Evolutionary conservation across 495 filamentous ascomycete genomes (phyloP).

Genomic region (Friedmanniomyces simplex): DNA sequence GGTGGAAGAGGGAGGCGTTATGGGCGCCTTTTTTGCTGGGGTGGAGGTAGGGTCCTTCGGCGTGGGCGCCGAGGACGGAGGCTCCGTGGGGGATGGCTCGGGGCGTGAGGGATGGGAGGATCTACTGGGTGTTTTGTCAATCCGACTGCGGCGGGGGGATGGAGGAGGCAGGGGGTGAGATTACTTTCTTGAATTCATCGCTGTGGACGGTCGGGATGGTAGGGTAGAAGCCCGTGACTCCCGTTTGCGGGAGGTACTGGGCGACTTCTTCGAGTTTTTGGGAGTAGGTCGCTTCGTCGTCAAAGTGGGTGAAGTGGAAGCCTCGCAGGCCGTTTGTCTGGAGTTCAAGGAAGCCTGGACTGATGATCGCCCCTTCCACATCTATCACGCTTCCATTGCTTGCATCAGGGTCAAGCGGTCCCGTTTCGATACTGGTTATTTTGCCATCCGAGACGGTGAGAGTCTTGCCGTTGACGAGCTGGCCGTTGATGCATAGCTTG

Average conservation of each 20-base stretch:
- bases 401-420: neutral
- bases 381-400: slow-evolving; percentile 29
- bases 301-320: slow-evolving; percentile 36
- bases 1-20: slow-evolving; percentile 30
- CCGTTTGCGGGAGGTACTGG: slow-evolving; percentile 31
- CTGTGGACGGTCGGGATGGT: slow-evolving; percentile 32
- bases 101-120: slow-evolving; percentile 30
- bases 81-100: slow-evolving; percentile 24
- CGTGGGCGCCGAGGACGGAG: slow-evolving; percentile 33
- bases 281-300: slow-evolving; percentile 26
- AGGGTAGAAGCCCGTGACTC: slow-evolving; percentile 34
- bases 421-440: neutral
- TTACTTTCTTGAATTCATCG: slow-evolving; percentile 33
- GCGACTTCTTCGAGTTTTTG: slow-evolving; percentile 27
- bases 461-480: slow-evolving; percentile 28
- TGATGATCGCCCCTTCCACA: slow-evolving; percentile 35
- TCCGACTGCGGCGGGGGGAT: neutral
- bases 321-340: slow-evolving; percentile 34
- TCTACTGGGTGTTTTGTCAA: slow-evolving; percentile 19
- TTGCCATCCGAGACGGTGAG: slow-evolving; percentile 30
- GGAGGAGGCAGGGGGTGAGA: neutral
- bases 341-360: slow-evolving; percentile 34
- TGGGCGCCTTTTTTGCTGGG: slow-evolving; percentile 34
- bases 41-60: slow-evolving; percentile 35
- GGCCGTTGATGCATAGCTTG: slow-evolving; percentile 33